Conservation (phyloP, 1,284 basidiomycete species). For the Trametes versicolor region DNA sequence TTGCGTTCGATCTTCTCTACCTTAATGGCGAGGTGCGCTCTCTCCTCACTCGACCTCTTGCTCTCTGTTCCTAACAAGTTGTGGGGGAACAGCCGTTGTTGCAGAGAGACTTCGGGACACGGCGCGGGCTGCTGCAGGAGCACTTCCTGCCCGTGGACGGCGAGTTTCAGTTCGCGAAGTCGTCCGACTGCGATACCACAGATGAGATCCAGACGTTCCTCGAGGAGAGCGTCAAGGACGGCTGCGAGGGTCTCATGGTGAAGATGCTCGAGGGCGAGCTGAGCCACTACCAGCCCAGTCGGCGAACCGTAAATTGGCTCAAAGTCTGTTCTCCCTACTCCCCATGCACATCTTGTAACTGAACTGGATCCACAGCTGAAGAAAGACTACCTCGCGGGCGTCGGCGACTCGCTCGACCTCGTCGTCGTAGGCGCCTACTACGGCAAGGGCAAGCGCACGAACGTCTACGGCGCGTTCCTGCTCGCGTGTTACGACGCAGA, state of each 20-base stretch:
- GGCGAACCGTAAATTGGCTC: constrained; percentile 97
- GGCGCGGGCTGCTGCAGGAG: constrained; percentile 79
- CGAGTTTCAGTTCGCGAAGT: constrained; percentile 94
- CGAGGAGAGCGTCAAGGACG: constrained; percentile 96
- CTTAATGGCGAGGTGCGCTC: constrained; percentile 88
- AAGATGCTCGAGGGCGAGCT: constrained; percentile 96
- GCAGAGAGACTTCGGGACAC: constrained; percentile 73
- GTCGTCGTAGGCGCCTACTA: constrained; percentile 97
- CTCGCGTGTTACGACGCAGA: constrained; percentile 95
- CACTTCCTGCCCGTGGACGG: constrained; percentile 87
- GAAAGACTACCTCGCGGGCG: constrained; percentile 97
- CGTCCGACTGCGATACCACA: constrained; percentile 88
- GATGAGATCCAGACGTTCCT: constrained; percentile 97
- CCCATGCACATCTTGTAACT: background rate
- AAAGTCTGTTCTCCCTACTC: constrained; percentile 66
- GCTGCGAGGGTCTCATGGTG: constrained; percentile 99
- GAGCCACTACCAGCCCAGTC: constrained; percentile 95
- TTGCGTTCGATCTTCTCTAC: constrained; percentile 95
- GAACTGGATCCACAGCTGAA: constrained; percentile 71
- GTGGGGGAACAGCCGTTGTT: constrained; percentile 64
- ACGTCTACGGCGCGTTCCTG: constrained; percentile 95
- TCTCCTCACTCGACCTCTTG: background rate
- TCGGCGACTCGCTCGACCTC: constrained; percentile 97
- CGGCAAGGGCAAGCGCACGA: constrained; percentile 97
- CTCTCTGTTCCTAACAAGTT: background rate